Base-by-base conservation (phyloP, 179 eudicot genomes). In the Beta corolliflora region DNA sequence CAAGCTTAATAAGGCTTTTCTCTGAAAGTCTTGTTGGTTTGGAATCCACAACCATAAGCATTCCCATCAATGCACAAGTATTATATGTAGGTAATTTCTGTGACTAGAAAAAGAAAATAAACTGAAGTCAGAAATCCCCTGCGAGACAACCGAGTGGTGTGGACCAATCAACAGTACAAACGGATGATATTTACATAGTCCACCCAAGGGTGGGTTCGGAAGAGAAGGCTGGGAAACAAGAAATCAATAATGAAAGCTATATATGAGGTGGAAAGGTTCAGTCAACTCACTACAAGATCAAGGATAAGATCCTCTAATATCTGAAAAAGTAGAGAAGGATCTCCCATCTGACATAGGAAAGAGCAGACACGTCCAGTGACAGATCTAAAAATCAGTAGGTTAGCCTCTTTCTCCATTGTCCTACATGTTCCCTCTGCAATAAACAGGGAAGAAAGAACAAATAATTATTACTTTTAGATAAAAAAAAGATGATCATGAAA, bases 301-400 rank as follows among this genome's bases (percentile, higher is more conserved):
- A 94, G 76, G 75, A 95, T 81, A 71, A 87, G 78, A 79, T 83
- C 88, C 89, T 95, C 98, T 52, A 93, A 73, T 84, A 92, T 87
- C 79, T 86, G 88, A 80, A 91, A 83, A 81, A 91, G 89, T 74
- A 91, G 89, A 80, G 84, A 66, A 79, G 85, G 87, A 87, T 94
- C 97, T 44, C 99, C 99, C 83, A 95, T 90, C 85, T 91, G 94
- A 70, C 85, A 81, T 85, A 95, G 81, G 84, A 77, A 87, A 74
- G 95, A 91, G 89, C 97, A 89, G 76, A 91, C 82, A 79, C 72
- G 67, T 73, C 86, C 82, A 54, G 94, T 90, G 56, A 92, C 50
- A 21, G 87, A 82, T 86, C 84, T 91, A 69, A 85, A 91, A 53
- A 88, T 88, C 70, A 77, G 85, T 78, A 65, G 81, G 16, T 79